Evolutionary conservation across 345 rosid species (phyloP).

Genomic region (Hibiscus syriacus): DNA sequence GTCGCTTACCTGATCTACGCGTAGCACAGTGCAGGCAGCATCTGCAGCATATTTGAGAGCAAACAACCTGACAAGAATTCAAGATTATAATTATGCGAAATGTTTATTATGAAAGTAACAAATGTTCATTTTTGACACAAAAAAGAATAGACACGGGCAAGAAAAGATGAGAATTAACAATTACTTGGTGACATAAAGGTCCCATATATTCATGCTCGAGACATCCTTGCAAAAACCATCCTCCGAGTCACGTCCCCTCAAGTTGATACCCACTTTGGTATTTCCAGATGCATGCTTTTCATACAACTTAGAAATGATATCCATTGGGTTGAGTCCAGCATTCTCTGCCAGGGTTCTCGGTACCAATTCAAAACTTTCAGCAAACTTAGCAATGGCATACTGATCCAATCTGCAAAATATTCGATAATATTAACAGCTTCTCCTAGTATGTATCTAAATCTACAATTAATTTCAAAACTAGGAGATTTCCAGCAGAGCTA

Average conservation of each 20-base stretch:
- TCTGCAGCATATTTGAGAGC: conserved; percentile 98
- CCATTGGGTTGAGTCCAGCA: conserved; percentile 96
- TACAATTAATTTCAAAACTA: background rate
- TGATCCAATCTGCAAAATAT: conserved; percentile 76
- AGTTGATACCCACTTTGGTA: conserved; percentile 77
- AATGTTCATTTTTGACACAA: background rate
- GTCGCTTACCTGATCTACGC: conserved; percentile 83
- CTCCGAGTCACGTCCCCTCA: conserved; percentile 75
- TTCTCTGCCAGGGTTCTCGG: conserved; percentile 90
- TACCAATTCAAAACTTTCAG: conserved; percentile 96
- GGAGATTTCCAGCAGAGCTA: background rate
- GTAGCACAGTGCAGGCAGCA: conserved; percentile 94
- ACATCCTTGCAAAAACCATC: conserved; percentile 77
- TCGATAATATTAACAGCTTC: background rate
- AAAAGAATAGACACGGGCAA: background rate
- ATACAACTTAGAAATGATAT: conserved; percentile 86
- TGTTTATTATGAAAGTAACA: background rate
- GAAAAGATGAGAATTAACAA: conserved; percentile 3
- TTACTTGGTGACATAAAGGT: conserved; percentile 86
- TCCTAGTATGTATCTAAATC: background rate
- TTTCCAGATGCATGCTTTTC: conserved; percentile 92
- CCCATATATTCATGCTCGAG: conserved; percentile 65
- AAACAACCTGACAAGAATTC: conserved; percentile 43
- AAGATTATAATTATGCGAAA: background rate
- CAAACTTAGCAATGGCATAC: conserved; percentile 88